Evolutionary conservation across 331 rosid genomes (phyloP), one percentile per base, ranked within the genome.

Genomic region (Arachis monticola): DNA sequence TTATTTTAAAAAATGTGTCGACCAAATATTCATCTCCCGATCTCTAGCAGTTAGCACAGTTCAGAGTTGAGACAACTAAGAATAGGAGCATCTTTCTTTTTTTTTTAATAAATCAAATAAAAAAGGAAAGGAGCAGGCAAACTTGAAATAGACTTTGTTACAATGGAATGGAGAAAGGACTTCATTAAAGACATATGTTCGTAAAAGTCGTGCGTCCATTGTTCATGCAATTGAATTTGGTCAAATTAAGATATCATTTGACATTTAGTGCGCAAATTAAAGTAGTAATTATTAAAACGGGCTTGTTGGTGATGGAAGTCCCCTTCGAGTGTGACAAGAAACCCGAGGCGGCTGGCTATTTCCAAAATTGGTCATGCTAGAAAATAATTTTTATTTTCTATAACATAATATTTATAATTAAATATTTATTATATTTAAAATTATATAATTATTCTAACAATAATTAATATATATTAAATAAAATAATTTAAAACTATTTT

Each of bases 311-410:
- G 53, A 56, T 51, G 50, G 1, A 55, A 38, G n/a, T 38, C n/a
- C 8, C 67, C 53, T n/a, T 17, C 10, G 38, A 45, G 10, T 9
- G 17, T 5, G 41, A 64, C 72, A 11, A 46, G 8, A 53, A 45
- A 3, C 22, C 13, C 10, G 45, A 8, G 80, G 74, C 75, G 57
- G 80, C 75, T 76, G 6, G 1, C 4, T 35, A 35, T 52, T 5
- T 51, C 60, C 60, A 51, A 50, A 50, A 3, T 35, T 57, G 3
- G 9, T 8, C 7, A 46, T 46, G 10, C 27, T 22, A 22, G 27
- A 22, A 22, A 22, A 0, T 22, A 22, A n/a, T n/a, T n/a, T n/a
- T n/a, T n/a, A n/a, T n/a, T n/a, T n/a, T n/a, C n/a, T n/a, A n/a
- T n/a, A n/a, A n/a, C n/a, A n/a, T n/a, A n/a, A 22, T 17, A 17